A percentile compares a stretch with the other conserved stretches of the same genome.
These are phyloP conservation scores for Clonostachys solani DNA, from an alignment of 2,329 filamentous ascomycete species.

Conservation along the genomic window DNA sequence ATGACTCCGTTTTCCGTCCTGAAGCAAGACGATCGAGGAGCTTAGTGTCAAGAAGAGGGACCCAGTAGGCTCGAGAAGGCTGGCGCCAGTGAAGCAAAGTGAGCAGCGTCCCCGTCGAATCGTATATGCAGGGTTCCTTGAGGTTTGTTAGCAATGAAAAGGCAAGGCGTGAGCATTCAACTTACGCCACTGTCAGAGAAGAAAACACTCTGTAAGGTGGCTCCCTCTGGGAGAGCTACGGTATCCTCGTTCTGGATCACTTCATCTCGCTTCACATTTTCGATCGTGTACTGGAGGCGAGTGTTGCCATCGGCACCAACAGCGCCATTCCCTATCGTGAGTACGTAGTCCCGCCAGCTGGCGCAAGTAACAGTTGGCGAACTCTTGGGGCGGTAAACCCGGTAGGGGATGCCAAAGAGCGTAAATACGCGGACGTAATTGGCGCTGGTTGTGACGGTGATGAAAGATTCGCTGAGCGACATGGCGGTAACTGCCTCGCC, in stretches of 20 bases:
- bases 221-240: constrained; percentile 74
- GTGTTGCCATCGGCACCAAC: constrained; percentile 74
- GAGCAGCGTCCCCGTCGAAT: constrained; percentile 83
- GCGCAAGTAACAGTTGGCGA: constrained; percentile 87
- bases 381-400: constrained; percentile 89
- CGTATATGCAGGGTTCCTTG: constrained; percentile 92
- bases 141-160: neutral
- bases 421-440: constrained; percentile 93
- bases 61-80: constrained; percentile 82
- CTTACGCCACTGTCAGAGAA: constrained; percentile 86
- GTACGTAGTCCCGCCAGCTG: constrained; percentile 92
- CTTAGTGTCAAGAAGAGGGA: constrained; percentile 87
- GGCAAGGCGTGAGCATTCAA: constrained; percentile 6
- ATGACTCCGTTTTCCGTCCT: constrained; percentile 82
- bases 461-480: constrained; percentile 84
- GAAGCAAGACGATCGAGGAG: constrained; percentile 76
- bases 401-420: constrained; percentile 83
- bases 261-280: constrained; percentile 90
- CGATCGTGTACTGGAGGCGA: constrained; percentile 82
- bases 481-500: constrained; percentile 87
- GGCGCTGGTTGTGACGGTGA: constrained; percentile 81
- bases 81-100: constrained; percentile 88
- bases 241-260: constrained; percentile 93
- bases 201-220: constrained; percentile 76
- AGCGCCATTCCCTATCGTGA: constrained; percentile 91